Conservation (phyloP, 345 rosid species). For the Eutrema yunnanense region DNA sequence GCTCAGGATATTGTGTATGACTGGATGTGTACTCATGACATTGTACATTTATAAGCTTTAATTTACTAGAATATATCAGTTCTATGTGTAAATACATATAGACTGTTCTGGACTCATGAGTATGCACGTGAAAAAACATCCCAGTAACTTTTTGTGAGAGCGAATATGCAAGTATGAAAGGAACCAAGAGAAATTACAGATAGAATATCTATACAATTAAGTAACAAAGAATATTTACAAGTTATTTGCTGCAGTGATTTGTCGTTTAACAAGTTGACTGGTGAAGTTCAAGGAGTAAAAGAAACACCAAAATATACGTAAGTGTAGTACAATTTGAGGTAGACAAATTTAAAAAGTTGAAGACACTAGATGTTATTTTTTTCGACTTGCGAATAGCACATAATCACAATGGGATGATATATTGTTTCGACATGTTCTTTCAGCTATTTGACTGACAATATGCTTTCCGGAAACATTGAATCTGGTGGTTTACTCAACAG, state of each 20-base stretch:
- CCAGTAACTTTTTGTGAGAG: not conserved
- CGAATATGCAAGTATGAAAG: not conserved
- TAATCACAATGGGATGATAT: too few species aligned
- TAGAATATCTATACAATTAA: not conserved
- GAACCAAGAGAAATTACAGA: not conserved
- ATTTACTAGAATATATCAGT: too few species aligned
- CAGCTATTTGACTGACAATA: slow-evolving; percentile 21
- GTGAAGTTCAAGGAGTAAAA: not conserved
- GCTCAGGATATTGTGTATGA: too few species aligned
- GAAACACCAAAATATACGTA: slow-evolving; percentile 10
- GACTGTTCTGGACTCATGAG: too few species aligned
- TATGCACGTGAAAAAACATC: too few species aligned
- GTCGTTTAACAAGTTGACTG: slow-evolving; percentile 22
- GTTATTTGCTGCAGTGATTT: slow-evolving; percentile 10
- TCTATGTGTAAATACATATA: too few species aligned
- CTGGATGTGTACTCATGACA: too few species aligned
- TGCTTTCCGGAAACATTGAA: slow-evolving; percentile 15
- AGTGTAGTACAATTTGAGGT: not conserved
- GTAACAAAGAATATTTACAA: not conserved
- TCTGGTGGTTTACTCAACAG: not conserved
- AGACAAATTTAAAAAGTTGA: not conserved
- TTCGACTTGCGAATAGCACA: too few species aligned
- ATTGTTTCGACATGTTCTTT: not conserved
- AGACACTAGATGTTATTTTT: too few species aligned
- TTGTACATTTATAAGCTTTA: too few species aligned